Conservation (phyloP, 2,329 filamentous ascomycete species). For the Fusarium sp. region DNA sequence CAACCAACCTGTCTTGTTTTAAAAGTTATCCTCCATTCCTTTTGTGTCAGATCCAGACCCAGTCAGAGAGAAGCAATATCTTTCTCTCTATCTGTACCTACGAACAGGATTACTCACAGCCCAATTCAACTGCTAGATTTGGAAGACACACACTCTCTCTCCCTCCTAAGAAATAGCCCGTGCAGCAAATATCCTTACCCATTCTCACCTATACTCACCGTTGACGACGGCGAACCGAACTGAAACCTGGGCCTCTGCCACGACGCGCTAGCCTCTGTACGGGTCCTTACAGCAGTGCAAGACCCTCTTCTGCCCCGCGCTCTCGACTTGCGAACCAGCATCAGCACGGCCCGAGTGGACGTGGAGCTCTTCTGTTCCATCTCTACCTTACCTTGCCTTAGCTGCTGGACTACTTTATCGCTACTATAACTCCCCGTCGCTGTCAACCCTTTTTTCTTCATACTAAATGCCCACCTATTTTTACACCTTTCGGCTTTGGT, state of each 20-base stretch:
- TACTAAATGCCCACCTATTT: background rate
- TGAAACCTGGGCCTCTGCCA: constrained; percentile 41
- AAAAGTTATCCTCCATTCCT: background rate
- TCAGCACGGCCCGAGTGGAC: constrained; percentile 35
- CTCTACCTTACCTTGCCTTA: background rate
- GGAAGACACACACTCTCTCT: background rate
- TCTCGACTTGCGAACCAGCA: constrained; percentile 16
- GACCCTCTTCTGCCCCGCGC: constrained; percentile 36
- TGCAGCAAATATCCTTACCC: constrained; percentile 33
- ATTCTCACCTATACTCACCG: constrained; percentile 39
- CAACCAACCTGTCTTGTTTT: constrained; percentile 28
- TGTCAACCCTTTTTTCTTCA: constrained; percentile 12
- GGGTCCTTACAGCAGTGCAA: constrained; percentile 10
- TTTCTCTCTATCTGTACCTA: background rate
- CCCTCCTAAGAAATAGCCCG: constrained; percentile 16
- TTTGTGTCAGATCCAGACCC: background rate
- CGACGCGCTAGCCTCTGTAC: constrained; percentile 28
- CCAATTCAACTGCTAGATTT: background rate
- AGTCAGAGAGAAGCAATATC: background rate
- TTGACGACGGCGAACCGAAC: constrained; percentile 40
- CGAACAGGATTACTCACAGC: background rate
- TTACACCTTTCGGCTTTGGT: background rate
- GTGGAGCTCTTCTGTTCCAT: constrained; percentile 34
- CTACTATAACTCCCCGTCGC: constrained; percentile 8
- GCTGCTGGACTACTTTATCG: background rate